These are phyloP conservation scores for Pilaira anomala DNA, from an alignment of 192 early-diverging fungal species.

Conservation along the genomic window DNA sequence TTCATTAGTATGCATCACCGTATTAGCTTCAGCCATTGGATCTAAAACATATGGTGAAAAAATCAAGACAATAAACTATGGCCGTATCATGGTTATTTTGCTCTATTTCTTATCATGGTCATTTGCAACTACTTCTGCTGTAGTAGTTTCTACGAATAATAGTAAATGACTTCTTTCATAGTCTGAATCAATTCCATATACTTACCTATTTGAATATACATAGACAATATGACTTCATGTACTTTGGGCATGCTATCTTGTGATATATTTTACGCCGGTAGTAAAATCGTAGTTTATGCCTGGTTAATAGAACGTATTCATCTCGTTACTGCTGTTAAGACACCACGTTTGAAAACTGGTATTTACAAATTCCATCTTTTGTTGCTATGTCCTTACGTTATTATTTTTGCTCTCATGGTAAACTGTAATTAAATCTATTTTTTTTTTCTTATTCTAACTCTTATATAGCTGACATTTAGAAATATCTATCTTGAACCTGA, in stretches of 20 bases:
- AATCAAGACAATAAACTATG: conserved; percentile 42
- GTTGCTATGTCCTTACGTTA: conserved; percentile 34
- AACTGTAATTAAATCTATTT: neutral
- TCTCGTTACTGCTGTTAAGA: conserved; percentile 34
- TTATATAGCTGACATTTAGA: conserved; percentile 26
- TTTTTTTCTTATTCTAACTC: neutral
- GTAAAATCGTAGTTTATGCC: conserved; percentile 38
- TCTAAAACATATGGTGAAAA: conserved; percentile 39
- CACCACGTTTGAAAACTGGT: conserved; percentile 25
- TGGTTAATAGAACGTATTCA: conserved; percentile 40
- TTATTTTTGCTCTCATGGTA: conserved; percentile 40
- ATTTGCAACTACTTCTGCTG: conserved; percentile 36
- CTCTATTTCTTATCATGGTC: conserved; percentile 44
- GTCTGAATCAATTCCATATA: neutral
- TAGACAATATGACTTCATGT: conserved; percentile 41
- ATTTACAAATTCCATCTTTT: conserved; percentile 29
- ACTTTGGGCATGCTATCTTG: conserved; percentile 39
- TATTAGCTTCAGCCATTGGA: conserved; percentile 40
- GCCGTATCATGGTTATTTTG: conserved; percentile 38
- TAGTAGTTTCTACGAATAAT: conserved; percentile 46
- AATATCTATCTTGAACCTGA: conserved; percentile 23
- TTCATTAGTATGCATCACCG: conserved; percentile 40
- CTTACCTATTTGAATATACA: neutral
- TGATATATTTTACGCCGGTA: conserved; percentile 40
- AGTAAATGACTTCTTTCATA: conserved; percentile 33